These are phyloP conservation scores for Arachnomyces sp. DNA, from an alignment of 2,329 filamentous ascomycete genomes.

Conservation along the genomic window DNA sequence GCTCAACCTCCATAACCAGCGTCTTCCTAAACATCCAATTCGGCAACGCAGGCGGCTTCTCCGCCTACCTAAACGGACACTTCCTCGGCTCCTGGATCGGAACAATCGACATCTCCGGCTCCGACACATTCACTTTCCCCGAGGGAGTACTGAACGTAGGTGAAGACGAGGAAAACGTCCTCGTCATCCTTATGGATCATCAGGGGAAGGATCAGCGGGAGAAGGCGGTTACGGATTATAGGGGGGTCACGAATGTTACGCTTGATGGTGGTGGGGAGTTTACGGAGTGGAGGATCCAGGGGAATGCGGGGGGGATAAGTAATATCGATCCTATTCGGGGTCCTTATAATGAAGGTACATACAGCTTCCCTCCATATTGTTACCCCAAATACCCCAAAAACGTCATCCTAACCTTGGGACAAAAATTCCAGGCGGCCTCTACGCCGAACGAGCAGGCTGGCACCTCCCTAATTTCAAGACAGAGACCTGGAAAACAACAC, in stretches of 20 bases:
- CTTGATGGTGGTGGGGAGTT: constrained; percentile 35
- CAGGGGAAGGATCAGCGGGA: too few relatives aligned
- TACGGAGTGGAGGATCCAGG: constrained; percentile 50
- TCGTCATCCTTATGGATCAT: constrained; percentile 32
- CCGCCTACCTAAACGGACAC: constrained; percentile 49
- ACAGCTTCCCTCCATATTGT: too few relatives aligned
- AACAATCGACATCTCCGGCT: constrained; percentile 42
- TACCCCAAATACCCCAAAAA: too few relatives aligned
- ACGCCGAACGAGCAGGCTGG: constrained; percentile 51
- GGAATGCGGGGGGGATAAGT: constrained; percentile 46
- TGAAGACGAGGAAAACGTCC: constrained; percentile 48
- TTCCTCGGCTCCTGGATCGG: constrained; percentile 51
- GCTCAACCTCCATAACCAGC: constrained; percentile 18
- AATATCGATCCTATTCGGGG: constrained; percentile 50
- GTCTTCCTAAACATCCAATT: constrained; percentile 45
- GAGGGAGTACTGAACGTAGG: constrained; percentile 54
- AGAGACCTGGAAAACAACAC: constrained; percentile 34
- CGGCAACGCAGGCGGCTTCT: constrained; percentile 48
- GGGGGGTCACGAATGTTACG: constrained; percentile 46
- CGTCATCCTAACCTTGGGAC: too few relatives aligned
- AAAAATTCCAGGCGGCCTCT: constrained; percentile 43
- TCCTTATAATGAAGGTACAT: constrained; percentile 45
- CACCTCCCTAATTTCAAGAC: constrained; percentile 51
- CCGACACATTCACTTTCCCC: constrained; percentile 39
- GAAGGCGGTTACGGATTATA: too few relatives aligned